Evolutionary conservation across 441 rosid genomes (phyloP).

Genomic region (Bruguiera hainesii): DNA sequence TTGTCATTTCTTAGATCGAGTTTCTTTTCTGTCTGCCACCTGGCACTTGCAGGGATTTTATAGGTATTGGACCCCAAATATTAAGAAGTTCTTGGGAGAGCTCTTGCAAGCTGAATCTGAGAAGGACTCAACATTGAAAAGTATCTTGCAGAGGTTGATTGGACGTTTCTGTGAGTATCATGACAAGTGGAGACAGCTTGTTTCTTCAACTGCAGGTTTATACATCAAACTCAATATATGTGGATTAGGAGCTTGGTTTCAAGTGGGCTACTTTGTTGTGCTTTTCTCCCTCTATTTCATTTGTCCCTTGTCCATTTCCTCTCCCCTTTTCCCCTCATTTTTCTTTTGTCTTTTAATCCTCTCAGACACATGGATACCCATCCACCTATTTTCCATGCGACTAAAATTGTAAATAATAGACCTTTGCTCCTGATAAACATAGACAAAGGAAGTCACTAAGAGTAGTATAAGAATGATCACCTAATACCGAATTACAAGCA

Average conservation of each 20-base stretch:
- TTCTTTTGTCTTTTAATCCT: slow-evolving; percentile 8
- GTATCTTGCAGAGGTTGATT: slow-evolving; percentile 74
- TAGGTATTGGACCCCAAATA: slow-evolving; percentile 73
- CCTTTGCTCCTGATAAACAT: too few relatives aligned
- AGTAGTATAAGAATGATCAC: too few relatives aligned
- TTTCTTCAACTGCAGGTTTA: slow-evolving; percentile 79
- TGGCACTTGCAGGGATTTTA: slow-evolving; percentile 63
- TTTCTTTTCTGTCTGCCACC: background rate
- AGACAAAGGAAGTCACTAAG: too few relatives aligned
- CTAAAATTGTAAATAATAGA: too few relatives aligned
- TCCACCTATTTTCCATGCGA: too few relatives aligned
- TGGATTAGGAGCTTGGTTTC: slow-evolving; percentile 11
- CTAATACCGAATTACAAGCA: too few relatives aligned
- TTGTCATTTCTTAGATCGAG: background rate
- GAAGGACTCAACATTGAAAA: slow-evolving; percentile 70
- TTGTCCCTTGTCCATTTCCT: background rate
- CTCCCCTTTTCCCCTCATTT: background rate
- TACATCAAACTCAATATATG: slow-evolving; percentile 16
- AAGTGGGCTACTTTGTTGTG: slow-evolving; percentile 2
- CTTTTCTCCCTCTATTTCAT: slow-evolving; percentile 1
- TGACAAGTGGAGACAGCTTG: slow-evolving; percentile 76
- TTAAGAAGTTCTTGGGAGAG: slow-evolving; percentile 65
- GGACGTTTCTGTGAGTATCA: slow-evolving; percentile 72
- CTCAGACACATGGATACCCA: background rate
- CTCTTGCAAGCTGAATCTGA: slow-evolving; percentile 84